Base-by-base conservation (phyloP, 495 filamentous ascomycete species). In the Penicillium coprophilum region DNA sequence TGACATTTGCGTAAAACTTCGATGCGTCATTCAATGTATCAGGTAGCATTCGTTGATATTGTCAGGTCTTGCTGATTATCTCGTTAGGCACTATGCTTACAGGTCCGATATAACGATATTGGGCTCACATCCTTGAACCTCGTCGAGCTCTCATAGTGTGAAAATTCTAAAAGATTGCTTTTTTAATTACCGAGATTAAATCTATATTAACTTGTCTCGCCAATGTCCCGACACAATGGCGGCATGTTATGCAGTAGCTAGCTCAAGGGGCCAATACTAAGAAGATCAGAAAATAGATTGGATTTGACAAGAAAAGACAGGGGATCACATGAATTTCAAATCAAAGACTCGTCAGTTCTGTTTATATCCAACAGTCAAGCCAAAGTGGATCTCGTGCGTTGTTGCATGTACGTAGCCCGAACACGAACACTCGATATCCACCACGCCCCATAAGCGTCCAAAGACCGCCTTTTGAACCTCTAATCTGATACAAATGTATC, bases 221-320 rank as follows among this genome's bases (percentile, higher is more conserved):
- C 39, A 39, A 28, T 27, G 28, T 50, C 48, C 48, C 48, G 32
- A 50, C 15, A 40, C 34, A 17, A 24, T 30, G 48, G 20, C 48
- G 39, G 28, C 3, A 19, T 50, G 34, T 50, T 12, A 11, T 19
- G 48, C 48, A 50, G 47, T 15, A 39, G 23, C 23, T 11, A 3
- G 6, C 15, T 8, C 40, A 20, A 8, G 6, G 27, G 12, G 23
- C 15, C 43, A n/a, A 45, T 27, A 13, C 15, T n/a, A 2, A 2
- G 6, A 19, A 32, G 28, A 6, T 24, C 3, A 34, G 15, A 27
- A 34, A 39, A 39, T 38, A 23, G 32, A 50, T 50, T 32, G 20
- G 15, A 27, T 50, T n/a, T 23, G 21, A 23, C 17, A 50, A 21
- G 11, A n/a, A 20, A 21, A 19, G 6, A 47, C 23, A 6, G 46